Base-by-base conservation (phyloP, 1,284 basidiomycete genomes). In the Microbotryum saponariae region DNA sequence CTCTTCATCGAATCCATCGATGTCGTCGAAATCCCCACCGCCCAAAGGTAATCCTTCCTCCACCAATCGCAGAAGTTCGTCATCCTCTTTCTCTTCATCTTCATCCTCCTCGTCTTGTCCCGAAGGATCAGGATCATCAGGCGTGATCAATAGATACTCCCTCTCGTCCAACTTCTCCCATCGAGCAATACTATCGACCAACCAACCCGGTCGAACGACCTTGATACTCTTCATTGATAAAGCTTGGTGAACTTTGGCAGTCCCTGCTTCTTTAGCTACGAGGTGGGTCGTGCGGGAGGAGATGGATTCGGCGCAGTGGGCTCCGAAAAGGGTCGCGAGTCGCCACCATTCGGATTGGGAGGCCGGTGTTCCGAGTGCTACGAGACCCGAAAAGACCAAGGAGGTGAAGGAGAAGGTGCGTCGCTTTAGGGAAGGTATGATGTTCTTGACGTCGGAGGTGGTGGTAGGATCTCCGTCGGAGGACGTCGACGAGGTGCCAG, bases 301-400 rank as follows among this genome's bases (percentile, higher is more conserved):
- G 27, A 97, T 74, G 59, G 88, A 84, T 20, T 82, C 82, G 46
- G 84, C 81, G 74, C 89, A 91, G 47, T 77, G 78, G 1, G 94
- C 94, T 20, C 94, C 94, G 72, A 96, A 98, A 74, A 88, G 85
- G 54, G 82, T 80, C 6, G 94, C 91, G 70, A 87, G 81, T 62
- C 83, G 82, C 93, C 93, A 97, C 56, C 91, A 84, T 68, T 94
- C 89, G 18, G 88, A 87, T 10, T 82, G 79, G 54, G 49, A 48
- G 18, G 49, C 64, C 3, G 49, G 48, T 7, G 59, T 42, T 66
- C 91, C 86, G 27, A 93, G 82, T 2, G 94, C 92, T 60, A 97
- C 92, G 51, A 98, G 85, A 57, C 90, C 89, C 0, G 93, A 96
- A 75, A 98, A 97, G 33, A 93, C 80, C 29, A 98, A 82, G 70